These are phyloP conservation scores for Barnettozyma pratensis DNA, from an alignment of 805 yeast genomes.

Conservation along the genomic window DNA sequence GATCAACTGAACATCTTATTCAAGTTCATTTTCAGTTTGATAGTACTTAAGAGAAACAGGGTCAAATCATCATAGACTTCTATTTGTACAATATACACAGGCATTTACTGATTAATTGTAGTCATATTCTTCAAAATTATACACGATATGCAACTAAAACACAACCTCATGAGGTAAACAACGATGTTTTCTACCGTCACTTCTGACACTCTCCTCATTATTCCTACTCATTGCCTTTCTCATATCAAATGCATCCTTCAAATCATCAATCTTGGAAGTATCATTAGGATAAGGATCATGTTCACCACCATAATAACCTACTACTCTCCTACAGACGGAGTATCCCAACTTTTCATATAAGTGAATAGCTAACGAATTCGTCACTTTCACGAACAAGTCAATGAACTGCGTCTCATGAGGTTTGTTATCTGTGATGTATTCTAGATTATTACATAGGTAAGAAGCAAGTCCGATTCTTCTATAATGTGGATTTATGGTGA, in stretches of 20 bases:
- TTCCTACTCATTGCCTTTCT: constrained; percentile 61
- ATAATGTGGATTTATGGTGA: constrained; percentile 78
- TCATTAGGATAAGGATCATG: constrained; percentile 35
- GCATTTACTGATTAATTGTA: not conserved
- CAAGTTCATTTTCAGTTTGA: constrained; percentile 12
- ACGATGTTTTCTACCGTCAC: constrained; percentile 53
- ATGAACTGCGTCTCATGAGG: constrained; percentile 80
- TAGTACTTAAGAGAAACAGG: not conserved
- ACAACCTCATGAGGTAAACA: constrained; percentile 64
- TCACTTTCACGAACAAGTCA: constrained; percentile 88
- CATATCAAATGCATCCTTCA: constrained; percentile 87
- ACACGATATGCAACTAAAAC: constrained; percentile 31
- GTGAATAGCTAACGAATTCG: constrained; percentile 72
- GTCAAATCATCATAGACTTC: not conserved
- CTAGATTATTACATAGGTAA: constrained; percentile 67
- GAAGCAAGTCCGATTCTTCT: constrained; percentile 85
- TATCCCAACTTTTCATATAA: constrained; percentile 87
- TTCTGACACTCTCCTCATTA: constrained; percentile 43
- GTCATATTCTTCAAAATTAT: not conserved
- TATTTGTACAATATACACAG: no score
- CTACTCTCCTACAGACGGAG: constrained; percentile 76
- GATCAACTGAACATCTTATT: constrained; percentile 22
- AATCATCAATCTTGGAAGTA: constrained; percentile 50
- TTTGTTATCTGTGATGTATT: constrained; percentile 65
- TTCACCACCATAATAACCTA: constrained; percentile 73